A percentile compares a stretch with the other conserved stretches of the same genome.
phyloP scores from a whole-genome alignment of 805 yeast species.

The Myxozyma neglecta region DNA sequence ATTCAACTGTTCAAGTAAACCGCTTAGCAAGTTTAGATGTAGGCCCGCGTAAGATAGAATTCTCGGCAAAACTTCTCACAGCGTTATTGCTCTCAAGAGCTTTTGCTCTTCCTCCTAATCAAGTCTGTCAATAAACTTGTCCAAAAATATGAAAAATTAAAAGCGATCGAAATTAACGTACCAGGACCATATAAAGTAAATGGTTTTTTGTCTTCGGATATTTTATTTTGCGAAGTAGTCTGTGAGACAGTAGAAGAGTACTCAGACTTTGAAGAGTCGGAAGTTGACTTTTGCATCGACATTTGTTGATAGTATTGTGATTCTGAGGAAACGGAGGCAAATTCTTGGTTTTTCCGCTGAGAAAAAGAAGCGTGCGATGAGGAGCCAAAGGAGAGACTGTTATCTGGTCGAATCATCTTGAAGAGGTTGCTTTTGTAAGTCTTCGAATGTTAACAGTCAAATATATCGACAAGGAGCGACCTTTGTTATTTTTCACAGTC shows the following conservation, averaged over 20 bases:
- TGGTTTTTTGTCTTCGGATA: background rate
- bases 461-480: background rate
- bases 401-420: background rate
- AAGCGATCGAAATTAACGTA: background rate
- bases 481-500: too few relatives aligned
- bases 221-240: background rate
- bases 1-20: background rate
- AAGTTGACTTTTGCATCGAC: background rate
- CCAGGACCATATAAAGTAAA: constrained; percentile 22
- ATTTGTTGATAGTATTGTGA: background rate
- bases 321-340: too few relatives aligned
- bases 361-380: background rate
- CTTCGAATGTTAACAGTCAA: background rate
- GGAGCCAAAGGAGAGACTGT: background rate
- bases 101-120: background rate
- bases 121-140: background rate
- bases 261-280: background rate
- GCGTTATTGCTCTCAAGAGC: background rate
- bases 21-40: background rate
- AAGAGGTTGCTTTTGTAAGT: background rate
- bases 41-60: constrained; percentile 9
- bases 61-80: background rate
- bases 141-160: background rate
- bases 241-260: background rate
- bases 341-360: too few relatives aligned